Conservation (phyloP, 805 yeast genomes). For the Candida silvatica region DNA sequence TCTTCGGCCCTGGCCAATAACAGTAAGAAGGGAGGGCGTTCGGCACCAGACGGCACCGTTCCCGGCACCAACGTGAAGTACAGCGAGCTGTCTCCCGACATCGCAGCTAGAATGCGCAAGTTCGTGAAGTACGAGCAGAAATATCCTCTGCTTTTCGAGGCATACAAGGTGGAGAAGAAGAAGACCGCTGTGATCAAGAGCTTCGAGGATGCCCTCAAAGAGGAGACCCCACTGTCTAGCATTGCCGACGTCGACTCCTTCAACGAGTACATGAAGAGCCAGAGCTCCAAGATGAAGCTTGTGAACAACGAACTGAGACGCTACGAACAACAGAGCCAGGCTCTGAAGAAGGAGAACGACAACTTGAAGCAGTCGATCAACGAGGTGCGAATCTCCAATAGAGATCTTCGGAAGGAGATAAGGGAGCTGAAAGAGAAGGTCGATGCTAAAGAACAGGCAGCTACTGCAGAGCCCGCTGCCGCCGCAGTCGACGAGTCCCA, state of each 20-base stretch:
- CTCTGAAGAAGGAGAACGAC: constrained; percentile 8
- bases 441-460: background rate
- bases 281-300: constrained; percentile 51
- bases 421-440: background rate
- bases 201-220: constrained; percentile 67
- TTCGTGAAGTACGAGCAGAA: constrained; percentile 83
- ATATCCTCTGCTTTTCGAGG: constrained; percentile 77
- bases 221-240: constrained; percentile 71
- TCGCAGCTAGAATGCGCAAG: constrained; percentile 59
- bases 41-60: constrained; percentile 3
- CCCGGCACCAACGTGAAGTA: constrained; percentile 25
- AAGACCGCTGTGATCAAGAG: constrained; percentile 48
- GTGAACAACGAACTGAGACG: constrained; percentile 58
- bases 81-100: constrained; percentile 42
- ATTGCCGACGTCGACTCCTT: constrained; percentile 66
- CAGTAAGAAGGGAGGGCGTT: background rate
- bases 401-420: background rate
- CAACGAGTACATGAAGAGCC: constrained; percentile 58
- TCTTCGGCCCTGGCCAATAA: too few relatives aligned
- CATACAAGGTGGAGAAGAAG: constrained; percentile 74
- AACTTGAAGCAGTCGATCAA: constrained; percentile 7
- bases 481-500: background rate
- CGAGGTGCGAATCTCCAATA: constrained; percentile 6
- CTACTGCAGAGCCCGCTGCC: too few relatives aligned
- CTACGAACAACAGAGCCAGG: constrained; percentile 20